Evolutionary conservation across 495 filamentous ascomycete species (phyloP).

Genomic region (Aspergillus hancockii): DNA sequence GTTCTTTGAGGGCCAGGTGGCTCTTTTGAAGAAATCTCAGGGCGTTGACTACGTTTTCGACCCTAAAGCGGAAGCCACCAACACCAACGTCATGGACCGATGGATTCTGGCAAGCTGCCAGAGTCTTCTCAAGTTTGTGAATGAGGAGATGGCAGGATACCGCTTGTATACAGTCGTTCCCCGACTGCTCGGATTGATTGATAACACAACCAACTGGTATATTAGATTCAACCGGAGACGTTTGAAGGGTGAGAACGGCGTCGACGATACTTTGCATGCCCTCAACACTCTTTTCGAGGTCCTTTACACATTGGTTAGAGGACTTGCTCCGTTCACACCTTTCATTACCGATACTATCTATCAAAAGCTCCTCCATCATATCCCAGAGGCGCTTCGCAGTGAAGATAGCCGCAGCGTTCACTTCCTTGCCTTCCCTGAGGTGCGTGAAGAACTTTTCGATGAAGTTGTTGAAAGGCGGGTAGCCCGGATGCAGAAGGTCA

Average conservation of each 20-base stretch:
- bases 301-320: conserved; percentile 82
- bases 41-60: conserved; percentile 78
- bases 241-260: conserved; percentile 88
- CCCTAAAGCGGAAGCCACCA: conserved; percentile 67
- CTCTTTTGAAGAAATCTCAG: conserved; percentile 86
- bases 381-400: conserved; percentile 62
- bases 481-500: conserved; percentile 89
- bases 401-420: conserved; percentile 84
- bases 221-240: conserved; percentile 98
- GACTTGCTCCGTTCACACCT: conserved; percentile 90
- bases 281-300: conserved; percentile 97
- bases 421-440: conserved; percentile 87
- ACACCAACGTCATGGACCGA: conserved; percentile 93
- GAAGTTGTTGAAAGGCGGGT: conserved; percentile 83
- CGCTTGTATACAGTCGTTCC: conserved; percentile 95
- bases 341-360: conserved; percentile 97
- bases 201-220: conserved; percentile 98
- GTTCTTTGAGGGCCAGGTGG: conserved; percentile 96
- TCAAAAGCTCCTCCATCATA: conserved; percentile 75
- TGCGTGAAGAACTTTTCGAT: conserved; percentile 85
- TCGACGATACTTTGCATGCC: conserved; percentile 85
- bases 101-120: conserved; percentile 97
- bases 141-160: conserved; percentile 92
- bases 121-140: conserved; percentile 87
- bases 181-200: conserved; percentile 80